Evolutionary conservation across 176 grass and related monocot species (phyloP).

Genomic region (Triticum aestivum): IWGSC_CS_RefSeq_v2.1 NC_057801.1:206234200-206234699

Average conservation of each 20-base stretch:
- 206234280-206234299: not conserved
- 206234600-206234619: too few species aligned
- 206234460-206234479: not conserved
- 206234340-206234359: not conserved
- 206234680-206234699: too few species aligned
- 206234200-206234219: not conserved
- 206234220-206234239: not conserved
- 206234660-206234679: too few species aligned
- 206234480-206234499: too few species aligned
- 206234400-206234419: not conserved
- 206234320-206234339: not conserved
- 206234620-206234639: too few species aligned
- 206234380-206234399: not conserved
- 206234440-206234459: not conserved
- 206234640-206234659: too few species aligned
- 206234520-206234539: too few species aligned
- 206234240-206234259: not conserved
- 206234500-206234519: too few species aligned
- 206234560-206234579: too few species aligned
- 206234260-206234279: not conserved
- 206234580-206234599: too few species aligned
- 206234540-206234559: too few species aligned
- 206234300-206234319: not conserved
- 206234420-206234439: not conserved
- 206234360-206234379: not conserved